Evolutionary conservation across 805 yeast species (phyloP).

Genomic region (Saccharomycopsis sp.): DNA sequence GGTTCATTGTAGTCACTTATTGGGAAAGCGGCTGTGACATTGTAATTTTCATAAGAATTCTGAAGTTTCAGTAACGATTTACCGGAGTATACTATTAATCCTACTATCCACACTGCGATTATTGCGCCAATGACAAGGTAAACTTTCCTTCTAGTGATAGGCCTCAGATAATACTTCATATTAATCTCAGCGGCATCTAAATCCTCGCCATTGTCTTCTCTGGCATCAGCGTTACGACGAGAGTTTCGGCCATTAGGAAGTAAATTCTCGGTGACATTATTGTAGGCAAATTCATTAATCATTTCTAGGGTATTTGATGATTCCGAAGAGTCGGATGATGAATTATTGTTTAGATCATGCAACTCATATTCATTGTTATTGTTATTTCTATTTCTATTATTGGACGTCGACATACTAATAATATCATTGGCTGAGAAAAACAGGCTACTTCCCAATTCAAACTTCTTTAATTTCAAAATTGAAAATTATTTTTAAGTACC

Average conservation of each 20-base stretch:
- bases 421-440: too few relatives aligned
- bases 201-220: not conserved
- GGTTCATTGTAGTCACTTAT: not conserved
- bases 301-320: slow-evolving; percentile 20
- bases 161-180: slow-evolving; percentile 12
- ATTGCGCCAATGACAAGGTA: slow-evolving; percentile 15
- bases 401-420: not conserved
- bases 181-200: slow-evolving; percentile 3
- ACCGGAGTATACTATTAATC: slow-evolving; percentile 25
- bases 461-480: too few relatives aligned
- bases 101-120: slow-evolving; percentile 26
- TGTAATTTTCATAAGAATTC: slow-evolving; percentile 20
- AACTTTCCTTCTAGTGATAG: slow-evolving; percentile 10
- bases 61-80: slow-evolving; percentile 20
- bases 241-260: slow-evolving; percentile 22
- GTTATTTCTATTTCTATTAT: not conserved
- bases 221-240: slow-evolving; percentile 18
- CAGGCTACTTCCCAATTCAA: too few relatives aligned
- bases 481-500: too few relatives aligned
- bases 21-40: slow-evolving; percentile 12
- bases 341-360: slow-evolving; percentile 2
- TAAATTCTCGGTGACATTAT: slow-evolving; percentile 11
- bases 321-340: slow-evolving; percentile 7
- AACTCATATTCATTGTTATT: slow-evolving; percentile 5
- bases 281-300: slow-evolving; percentile 26